A percentile compares a stretch with the other conserved stretches of the same genome.
Conservation (phyloP, 768 basidiomycete species). For the Kwoniella newhampshirensis region DNA sequence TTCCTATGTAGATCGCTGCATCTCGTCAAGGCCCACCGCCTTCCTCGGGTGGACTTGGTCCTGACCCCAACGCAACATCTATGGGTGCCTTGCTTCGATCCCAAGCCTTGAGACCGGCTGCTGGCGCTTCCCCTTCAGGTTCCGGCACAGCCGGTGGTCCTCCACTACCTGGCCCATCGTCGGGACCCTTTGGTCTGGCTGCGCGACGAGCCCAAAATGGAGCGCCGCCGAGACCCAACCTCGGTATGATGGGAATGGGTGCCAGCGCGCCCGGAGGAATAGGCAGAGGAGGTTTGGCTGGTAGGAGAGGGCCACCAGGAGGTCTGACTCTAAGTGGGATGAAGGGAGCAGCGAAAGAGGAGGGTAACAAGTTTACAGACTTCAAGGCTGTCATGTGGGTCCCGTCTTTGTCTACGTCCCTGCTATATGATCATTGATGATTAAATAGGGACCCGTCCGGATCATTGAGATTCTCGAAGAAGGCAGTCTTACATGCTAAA, state of each 20-base stretch:
- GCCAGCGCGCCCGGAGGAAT: constrained; percentile 24
- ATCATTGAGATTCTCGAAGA: constrained; percentile 87
- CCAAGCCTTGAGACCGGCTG: constrained; percentile 31
- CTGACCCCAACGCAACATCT: constrained; percentile 46
- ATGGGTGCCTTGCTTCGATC: constrained; percentile 50
- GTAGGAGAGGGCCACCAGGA: constrained; percentile 49
- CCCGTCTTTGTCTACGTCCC: neutral
- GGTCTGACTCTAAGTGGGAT: constrained; percentile 61
- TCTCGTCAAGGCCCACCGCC: constrained; percentile 32
- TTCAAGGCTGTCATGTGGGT: constrained; percentile 91
- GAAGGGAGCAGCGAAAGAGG: constrained; percentile 63
- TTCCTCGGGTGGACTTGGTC: constrained; percentile 19
- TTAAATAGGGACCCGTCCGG: constrained; percentile 82
- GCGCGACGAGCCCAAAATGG: constrained; percentile 53
- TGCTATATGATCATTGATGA: constrained; percentile 1
- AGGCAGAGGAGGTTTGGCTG: constrained; percentile 50
- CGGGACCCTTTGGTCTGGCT: constrained; percentile 52
- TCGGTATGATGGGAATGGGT: constrained; percentile 26
- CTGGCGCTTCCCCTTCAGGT: constrained; percentile 17
- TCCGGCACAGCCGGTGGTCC: constrained; percentile 19
- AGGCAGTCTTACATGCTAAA: constrained; percentile 84
- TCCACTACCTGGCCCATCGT: constrained; percentile 43
- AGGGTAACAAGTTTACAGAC: constrained; percentile 81
- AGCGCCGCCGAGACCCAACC: constrained; percentile 21
- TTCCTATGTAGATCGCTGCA: constrained; percentile 32